Evolutionary conservation across 352 stramenopile genomes (phyloP).

Genomic region (Thraustochytrium striatum): DNA sequence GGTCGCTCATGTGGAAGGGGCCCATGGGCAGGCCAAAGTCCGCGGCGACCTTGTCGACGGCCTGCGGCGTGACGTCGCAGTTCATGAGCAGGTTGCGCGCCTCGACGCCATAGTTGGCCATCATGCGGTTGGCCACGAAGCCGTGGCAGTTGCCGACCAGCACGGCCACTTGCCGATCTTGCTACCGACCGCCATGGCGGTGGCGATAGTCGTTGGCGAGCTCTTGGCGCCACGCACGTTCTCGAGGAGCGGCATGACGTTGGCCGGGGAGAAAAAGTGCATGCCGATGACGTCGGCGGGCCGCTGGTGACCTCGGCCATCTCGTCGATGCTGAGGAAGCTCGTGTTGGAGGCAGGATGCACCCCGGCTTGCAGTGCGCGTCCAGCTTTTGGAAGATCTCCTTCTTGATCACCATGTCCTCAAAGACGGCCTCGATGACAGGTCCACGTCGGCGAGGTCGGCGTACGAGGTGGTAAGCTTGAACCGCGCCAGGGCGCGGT

Average conservation of each 20-base stretch:
- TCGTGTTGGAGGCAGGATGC: conserved; percentile 49
- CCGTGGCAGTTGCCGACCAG: conserved; percentile 78
- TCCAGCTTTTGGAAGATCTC: conserved; percentile 53
- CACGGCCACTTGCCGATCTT: conserved; percentile 72
- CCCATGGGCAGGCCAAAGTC: conserved; percentile 63
- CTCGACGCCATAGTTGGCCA: conserved; percentile 68
- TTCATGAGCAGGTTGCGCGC: conserved; percentile 59
- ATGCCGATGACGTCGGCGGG: conserved; percentile 63
- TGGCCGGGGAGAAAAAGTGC: conserved; percentile 79
- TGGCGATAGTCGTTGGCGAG: conserved; percentile 61
- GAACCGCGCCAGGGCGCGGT: conserved; percentile 13
- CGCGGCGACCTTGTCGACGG: conserved; percentile 49
- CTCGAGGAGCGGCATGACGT: conserved; percentile 78
- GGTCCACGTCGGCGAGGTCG: conserved; percentile 69
- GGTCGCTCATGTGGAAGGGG: conserved; percentile 70
- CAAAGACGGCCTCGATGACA: conserved; percentile 96
- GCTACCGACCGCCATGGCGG: conserved; percentile 63
- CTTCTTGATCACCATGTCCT: conserved; percentile 92
- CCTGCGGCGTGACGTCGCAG: background rate
- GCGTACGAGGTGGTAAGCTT: conserved; percentile 37
- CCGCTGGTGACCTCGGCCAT: conserved; percentile 39
- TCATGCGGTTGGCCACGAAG: conserved; percentile 79
- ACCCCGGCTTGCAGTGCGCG: conserved; percentile 2
- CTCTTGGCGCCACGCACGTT: conserved; percentile 65
- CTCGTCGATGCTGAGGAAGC: conserved; percentile 47